Evolutionary conservation across 2,329 filamentous ascomycete genomes (phyloP).

Genomic region (Aspergillus tanneri): DNA sequence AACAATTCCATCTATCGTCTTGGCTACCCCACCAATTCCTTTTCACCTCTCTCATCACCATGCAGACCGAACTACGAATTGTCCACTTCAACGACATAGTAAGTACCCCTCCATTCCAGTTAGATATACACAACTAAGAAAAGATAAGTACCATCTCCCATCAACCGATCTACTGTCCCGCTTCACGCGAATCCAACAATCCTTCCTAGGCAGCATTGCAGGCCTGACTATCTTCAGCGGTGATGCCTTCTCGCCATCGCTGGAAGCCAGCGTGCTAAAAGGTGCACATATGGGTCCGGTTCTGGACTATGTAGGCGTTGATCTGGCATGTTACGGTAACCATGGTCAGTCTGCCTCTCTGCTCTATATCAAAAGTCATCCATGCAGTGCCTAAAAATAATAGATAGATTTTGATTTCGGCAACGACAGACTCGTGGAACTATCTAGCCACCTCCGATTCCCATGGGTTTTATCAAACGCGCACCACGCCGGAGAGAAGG

Average conservation of each 20-base stretch:
- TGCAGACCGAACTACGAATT: constrained; percentile 7
- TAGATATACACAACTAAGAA: neutral
- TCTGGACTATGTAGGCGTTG: constrained; percentile 13
- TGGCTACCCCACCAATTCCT: no score
- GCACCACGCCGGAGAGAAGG: neutral
- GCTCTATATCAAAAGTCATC: neutral
- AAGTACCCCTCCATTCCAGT: neutral
- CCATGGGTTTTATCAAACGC: constrained; percentile 14
- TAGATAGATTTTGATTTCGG: constrained; percentile 17
- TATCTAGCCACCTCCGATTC: constrained; percentile 13
- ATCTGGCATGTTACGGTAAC: constrained; percentile 19
- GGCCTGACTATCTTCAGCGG: constrained; percentile 17
- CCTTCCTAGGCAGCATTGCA: neutral
- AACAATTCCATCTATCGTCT: no score
- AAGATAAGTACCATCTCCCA: constrained; percentile 15
- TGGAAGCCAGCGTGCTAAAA: constrained; percentile 18
- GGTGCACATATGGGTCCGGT: constrained; percentile 20
- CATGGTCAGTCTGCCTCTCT: constrained; percentile 12
- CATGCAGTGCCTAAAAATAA: neutral
- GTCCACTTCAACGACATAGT: constrained; percentile 14
- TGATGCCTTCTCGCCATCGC: constrained; percentile 19
- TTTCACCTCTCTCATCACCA: neutral
- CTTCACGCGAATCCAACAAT: constrained; percentile 5
- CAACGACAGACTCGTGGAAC: constrained; percentile 13
- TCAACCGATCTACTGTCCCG: neutral